phyloP scores from a whole-genome alignment of 345 rosid genomes.

The Punica granatum region DNA sequence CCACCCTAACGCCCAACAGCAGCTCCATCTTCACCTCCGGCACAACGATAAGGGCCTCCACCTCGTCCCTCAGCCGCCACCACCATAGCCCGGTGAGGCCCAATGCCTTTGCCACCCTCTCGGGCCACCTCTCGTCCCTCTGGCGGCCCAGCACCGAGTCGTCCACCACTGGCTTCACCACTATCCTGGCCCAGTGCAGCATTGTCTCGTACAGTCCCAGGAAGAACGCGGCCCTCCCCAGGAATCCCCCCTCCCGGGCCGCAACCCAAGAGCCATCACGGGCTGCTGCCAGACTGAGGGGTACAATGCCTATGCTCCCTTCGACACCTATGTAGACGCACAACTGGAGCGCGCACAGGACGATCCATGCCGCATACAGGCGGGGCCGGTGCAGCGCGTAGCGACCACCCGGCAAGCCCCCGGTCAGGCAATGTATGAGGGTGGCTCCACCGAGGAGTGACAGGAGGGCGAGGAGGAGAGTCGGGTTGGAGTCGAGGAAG shows the following conservation, averaged over 20 bases:
- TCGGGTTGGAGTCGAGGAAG: conserved; percentile 17
- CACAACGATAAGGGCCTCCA: conserved; percentile 17
- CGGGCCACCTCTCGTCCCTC: conserved; percentile 21
- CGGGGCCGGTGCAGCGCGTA: not conserved
- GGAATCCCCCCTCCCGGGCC: not conserved
- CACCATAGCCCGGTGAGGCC: conserved; percentile 21
- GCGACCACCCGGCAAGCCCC: not conserved
- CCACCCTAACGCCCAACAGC: conserved; percentile 2
- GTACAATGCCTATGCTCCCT: conserved; percentile 8
- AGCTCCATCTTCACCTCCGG: conserved; percentile 19
- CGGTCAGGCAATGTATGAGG: conserved; percentile 14
- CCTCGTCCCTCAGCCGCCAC: conserved; percentile 26
- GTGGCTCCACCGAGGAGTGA: conserved; percentile 16
- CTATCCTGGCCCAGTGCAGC: conserved; percentile 17
- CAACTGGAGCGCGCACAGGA: conserved; percentile 14
- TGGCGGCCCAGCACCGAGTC: conserved; percentile 13
- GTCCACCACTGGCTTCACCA: conserved; percentile 25
- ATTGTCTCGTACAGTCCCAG: conserved; percentile 21
- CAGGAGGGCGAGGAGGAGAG: conserved; percentile 18
- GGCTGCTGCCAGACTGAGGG: conserved; percentile 1
- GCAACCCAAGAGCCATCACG: not conserved
- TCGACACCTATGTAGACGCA: conserved; percentile 10
- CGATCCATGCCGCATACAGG: conserved; percentile 15
- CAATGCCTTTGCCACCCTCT: conserved; percentile 9
- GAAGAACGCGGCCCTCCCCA: conserved; percentile 10